Conservation (phyloP, 2,329 filamentous ascomycete species). For the Talaromyces sp. region DNA sequence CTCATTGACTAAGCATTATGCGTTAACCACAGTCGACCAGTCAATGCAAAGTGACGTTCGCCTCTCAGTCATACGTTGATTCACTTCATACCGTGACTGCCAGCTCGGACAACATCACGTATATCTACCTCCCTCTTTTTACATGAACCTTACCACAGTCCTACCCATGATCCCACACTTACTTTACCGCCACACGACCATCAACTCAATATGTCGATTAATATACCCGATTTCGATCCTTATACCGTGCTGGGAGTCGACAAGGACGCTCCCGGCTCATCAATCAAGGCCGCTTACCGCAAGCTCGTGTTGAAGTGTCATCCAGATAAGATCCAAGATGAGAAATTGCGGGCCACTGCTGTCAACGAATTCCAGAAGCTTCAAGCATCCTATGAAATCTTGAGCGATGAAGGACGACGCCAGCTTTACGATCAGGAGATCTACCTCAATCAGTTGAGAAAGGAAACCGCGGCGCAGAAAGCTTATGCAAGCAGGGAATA, state of each 20-base stretch:
- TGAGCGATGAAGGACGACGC: constrained; percentile 71
- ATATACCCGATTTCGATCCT: constrained; percentile 58
- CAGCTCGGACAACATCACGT: background rate
- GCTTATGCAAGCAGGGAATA: constrained; percentile 32
- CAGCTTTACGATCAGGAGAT: constrained; percentile 74
- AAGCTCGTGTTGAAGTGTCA: constrained; percentile 86
- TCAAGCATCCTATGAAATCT: constrained; percentile 86
- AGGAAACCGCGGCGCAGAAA: constrained; percentile 49
- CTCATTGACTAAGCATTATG: constrained; percentile 8
- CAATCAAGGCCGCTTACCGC: constrained; percentile 75
- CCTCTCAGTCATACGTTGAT: constrained; percentile 9
- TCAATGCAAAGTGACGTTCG: constrained; percentile 7
- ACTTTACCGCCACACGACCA: constrained; percentile 5
- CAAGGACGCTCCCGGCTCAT: constrained; percentile 64
- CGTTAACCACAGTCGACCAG: constrained; percentile 5
- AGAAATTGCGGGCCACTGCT: constrained; percentile 69
- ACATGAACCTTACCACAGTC: background rate
- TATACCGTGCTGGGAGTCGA: constrained; percentile 73
- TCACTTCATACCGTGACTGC: constrained; percentile 7
- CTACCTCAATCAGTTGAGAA: constrained; percentile 62
- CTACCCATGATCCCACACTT: constrained; percentile 11
- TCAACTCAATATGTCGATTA: constrained; percentile 24
- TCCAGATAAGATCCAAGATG: constrained; percentile 84
- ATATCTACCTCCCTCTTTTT: background rate
- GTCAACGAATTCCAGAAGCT: constrained; percentile 87